These are phyloP conservation scores for Lomentospora prolificans DNA, from an alignment of 2,329 filamentous ascomycete genomes.

Conservation along the genomic window DNA sequence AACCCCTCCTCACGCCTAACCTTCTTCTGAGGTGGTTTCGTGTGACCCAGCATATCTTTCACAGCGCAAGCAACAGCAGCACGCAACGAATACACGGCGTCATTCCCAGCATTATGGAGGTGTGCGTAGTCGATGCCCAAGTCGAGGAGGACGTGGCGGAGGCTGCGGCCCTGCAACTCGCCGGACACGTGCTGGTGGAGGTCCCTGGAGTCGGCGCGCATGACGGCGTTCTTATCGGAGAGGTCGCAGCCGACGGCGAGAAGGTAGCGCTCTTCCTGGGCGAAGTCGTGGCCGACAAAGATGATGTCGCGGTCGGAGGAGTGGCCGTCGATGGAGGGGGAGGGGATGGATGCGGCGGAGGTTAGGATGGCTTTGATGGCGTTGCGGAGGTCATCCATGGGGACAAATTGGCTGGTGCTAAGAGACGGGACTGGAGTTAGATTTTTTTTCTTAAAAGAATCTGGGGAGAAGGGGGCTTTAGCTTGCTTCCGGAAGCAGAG, in stretches of 20 bases:
- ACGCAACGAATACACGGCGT: slow-evolving; percentile 70
- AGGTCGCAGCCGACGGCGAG: slow-evolving; percentile 53
- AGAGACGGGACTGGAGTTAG: no score
- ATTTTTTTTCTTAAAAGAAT: no score
- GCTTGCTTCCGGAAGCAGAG: no score
- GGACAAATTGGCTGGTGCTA: slow-evolving; percentile 31
- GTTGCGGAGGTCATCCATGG: slow-evolving; percentile 21
- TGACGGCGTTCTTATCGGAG: slow-evolving; percentile 41
- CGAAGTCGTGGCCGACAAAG: slow-evolving; percentile 68
- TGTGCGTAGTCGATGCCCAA: slow-evolving; percentile 53
- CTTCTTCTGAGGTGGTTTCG: background rate
- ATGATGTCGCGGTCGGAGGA: slow-evolving; percentile 44
- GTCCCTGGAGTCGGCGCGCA: slow-evolving; percentile 61
- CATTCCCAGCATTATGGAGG: slow-evolving; percentile 83
- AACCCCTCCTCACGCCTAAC: background rate
- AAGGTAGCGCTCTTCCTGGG: slow-evolving; percentile 60
- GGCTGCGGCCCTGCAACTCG: slow-evolving; percentile 40
- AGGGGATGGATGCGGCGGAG: background rate
- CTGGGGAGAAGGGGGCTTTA: no score
- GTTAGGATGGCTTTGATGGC: slow-evolving; percentile 27
- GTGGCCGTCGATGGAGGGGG: slow-evolving; percentile 2
- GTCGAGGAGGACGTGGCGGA: slow-evolving; percentile 52
- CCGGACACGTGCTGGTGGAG: slow-evolving; percentile 57
- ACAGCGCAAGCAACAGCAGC: slow-evolving; percentile 47
- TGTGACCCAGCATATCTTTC: background rate